Evolutionary conservation across 108 stramenopile species (phyloP).

Genomic region (Hondaea fermentalgiana): DNA sequence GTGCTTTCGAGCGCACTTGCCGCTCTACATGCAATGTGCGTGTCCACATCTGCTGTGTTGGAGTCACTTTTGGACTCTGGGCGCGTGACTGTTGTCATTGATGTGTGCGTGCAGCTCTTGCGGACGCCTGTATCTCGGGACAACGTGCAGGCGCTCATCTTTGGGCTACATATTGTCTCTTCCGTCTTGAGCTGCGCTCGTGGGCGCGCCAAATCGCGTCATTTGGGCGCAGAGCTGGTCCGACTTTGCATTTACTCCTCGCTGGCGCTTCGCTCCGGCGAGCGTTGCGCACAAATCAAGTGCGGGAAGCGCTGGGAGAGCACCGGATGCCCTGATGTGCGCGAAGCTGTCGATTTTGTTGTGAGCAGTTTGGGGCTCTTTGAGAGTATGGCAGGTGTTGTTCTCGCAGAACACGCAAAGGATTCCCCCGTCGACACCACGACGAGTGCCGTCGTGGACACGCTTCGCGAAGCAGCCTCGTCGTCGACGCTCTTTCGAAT

Average conservation of each 20-base stretch:
- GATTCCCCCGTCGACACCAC: neutral
- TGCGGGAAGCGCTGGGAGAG: neutral
- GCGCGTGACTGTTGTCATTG: neutral
- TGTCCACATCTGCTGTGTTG: neutral
- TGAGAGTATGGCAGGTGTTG: neutral
- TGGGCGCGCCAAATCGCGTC: neutral
- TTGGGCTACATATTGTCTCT: neutral
- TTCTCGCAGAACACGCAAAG: neutral
- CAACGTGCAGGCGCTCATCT: neutral
- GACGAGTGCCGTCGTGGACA: neutral
- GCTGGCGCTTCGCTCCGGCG: neutral
- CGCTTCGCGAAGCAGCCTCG: neutral
- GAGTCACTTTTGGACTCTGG: neutral
- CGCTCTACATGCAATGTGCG: neutral
- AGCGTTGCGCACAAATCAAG: constrained; percentile 5
- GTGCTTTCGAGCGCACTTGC: neutral
- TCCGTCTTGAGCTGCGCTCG: neutral
- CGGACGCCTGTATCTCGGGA: neutral
- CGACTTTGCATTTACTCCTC: neutral
- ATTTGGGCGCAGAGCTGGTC: neutral
- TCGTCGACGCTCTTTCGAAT: neutral
- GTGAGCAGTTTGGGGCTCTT: neutral
- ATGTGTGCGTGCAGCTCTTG: neutral
- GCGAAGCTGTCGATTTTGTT: neutral
- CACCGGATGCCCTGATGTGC: neutral